These are phyloP conservation scores for Globisporangium carolinianum DNA, from an alignment of 352 stramenopile species.

Conservation along the genomic window DNA sequence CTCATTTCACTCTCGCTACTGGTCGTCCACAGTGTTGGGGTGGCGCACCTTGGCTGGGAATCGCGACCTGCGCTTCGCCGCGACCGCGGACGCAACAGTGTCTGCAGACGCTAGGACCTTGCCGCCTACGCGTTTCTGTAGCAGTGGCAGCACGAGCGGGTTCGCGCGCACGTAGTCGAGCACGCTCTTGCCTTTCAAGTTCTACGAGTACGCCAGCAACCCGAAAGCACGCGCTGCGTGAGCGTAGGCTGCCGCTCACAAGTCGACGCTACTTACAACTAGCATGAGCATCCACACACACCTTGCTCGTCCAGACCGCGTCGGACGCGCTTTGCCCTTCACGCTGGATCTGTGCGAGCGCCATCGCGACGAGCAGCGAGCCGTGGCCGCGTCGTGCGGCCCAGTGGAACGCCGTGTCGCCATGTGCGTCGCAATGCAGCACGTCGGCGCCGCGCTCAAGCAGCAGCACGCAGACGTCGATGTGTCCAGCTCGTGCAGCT, in stretches of 20 bases:
- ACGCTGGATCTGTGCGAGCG: conserved; percentile 26
- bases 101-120: conserved; percentile 11
- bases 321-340: conserved; percentile 15
- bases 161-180: conserved; percentile 37
- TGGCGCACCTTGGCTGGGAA: conserved; percentile 17
- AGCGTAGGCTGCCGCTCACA: background rate
- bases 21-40: too few relatives aligned
- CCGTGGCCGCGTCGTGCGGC: conserved; percentile 44
- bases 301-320: conserved; percentile 48
- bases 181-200: conserved; percentile 43
- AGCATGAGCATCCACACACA: conserved; percentile 3
- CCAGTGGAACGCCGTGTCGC: conserved; percentile 72
- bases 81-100: conserved; percentile 7
- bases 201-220: conserved; percentile 19
- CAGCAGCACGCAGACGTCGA: conserved; percentile 36
- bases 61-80: conserved; percentile 24
- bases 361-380: conserved; percentile 39
- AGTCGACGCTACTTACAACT: too few relatives aligned
- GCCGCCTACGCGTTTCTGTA: conserved; percentile 34
- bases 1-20: too few relatives aligned
- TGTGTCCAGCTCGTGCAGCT: conserved; percentile 44
- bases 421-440: conserved; percentile 36
- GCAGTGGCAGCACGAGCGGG: conserved; percentile 34
- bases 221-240: too few relatives aligned
- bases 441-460: conserved; percentile 36